Evolutionary conservation across 768 basidiomycete genomes (phyloP).

Genomic region (Mrakia hoshinonis): DNA sequence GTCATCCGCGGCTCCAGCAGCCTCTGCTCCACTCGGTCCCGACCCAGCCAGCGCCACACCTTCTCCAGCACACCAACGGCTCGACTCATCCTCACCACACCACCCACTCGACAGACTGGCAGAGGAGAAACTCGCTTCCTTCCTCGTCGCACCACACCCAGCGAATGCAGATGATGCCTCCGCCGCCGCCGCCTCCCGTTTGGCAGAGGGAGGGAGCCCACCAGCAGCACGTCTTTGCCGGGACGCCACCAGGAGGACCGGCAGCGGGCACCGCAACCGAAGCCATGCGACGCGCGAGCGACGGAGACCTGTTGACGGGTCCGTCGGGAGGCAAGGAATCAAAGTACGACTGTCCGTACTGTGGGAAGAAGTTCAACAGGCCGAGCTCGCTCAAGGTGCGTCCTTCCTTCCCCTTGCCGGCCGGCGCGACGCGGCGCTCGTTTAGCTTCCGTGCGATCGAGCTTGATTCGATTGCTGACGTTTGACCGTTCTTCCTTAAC

Average conservation of each 20-base stretch:
- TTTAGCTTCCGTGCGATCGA: not conserved
- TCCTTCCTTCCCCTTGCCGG: not conserved
- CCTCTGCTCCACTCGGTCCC: not conserved
- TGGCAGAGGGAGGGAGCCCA: slow-evolving; percentile 8
- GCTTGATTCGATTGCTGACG: not conserved
- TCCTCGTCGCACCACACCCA: not conserved
- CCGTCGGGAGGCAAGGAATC: slow-evolving; percentile 10
- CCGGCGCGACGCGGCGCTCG: too few species aligned
- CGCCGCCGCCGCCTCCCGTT: not conserved
- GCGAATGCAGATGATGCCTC: slow-evolving; percentile 5
- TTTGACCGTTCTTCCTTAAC: not conserved
- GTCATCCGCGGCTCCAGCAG: not conserved
- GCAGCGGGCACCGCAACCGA: too few species aligned
- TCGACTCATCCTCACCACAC: not conserved
- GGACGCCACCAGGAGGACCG: too few species aligned
- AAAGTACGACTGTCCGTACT: slow-evolving; percentile 20
- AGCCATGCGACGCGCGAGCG: not conserved
- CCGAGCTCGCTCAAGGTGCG: slow-evolving; percentile 22
- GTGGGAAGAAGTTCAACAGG: slow-evolving; percentile 27
- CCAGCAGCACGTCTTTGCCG: not conserved
- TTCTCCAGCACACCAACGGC: too few species aligned
- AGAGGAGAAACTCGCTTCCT: slow-evolving; percentile 5
- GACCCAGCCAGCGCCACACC: too few species aligned
- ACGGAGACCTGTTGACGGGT: not conserved
- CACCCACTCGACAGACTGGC: not conserved